Percentiles rank a stretch among this genome's conserved stretches.
phyloP scores from a whole-genome alignment of 768 basidiomycete genomes.

The Trametes cingulata region DNA sequence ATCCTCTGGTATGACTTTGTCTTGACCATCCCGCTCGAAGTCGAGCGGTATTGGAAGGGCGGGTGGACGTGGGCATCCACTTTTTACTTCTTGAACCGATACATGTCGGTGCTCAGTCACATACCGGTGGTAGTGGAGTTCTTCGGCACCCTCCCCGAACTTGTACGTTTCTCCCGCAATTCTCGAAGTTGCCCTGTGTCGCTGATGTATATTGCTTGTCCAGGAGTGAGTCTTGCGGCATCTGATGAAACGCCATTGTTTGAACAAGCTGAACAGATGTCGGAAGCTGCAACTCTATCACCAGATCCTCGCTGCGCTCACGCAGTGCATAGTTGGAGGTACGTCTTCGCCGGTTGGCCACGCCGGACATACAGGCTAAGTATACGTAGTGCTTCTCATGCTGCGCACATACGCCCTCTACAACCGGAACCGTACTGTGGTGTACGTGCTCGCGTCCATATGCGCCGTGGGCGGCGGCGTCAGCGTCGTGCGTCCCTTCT shows the following conservation, averaged over 20 bases:
- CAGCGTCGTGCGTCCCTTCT: conserved; percentile 1
- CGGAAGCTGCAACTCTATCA: conserved; percentile 6
- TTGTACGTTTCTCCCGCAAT: not conserved
- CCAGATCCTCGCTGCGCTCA: conserved; percentile 6
- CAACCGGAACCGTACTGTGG: conserved; percentile 1
- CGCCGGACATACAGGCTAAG: not conserved
- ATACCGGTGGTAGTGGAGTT: conserved; percentile 10
- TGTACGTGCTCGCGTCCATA: not conserved
- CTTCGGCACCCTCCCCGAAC: conserved; percentile 2
- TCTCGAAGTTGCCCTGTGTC: not conserved
- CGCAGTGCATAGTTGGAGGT: conserved; percentile 2
- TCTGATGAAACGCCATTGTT: too few relatives aligned
- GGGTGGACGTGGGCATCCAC: conserved; percentile 2
- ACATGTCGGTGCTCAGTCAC: conserved; percentile 10
- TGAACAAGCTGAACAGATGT: not conserved
- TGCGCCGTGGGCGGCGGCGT: conserved; percentile 1
- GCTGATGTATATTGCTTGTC: not conserved
- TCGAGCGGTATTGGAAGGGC: conserved; percentile 12
- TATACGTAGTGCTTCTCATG: not conserved
- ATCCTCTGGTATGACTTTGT: conserved; percentile 9
- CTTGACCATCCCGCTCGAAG: conserved; percentile 3
- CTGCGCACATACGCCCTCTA: conserved; percentile 10
- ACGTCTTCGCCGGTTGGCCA: not conserved
- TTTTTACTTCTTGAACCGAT: conserved; percentile 12
- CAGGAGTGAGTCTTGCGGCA: too few relatives aligned